Conservation (phyloP, 768 basidiomycete species). For the Hirschioporus abietinus region DNA sequence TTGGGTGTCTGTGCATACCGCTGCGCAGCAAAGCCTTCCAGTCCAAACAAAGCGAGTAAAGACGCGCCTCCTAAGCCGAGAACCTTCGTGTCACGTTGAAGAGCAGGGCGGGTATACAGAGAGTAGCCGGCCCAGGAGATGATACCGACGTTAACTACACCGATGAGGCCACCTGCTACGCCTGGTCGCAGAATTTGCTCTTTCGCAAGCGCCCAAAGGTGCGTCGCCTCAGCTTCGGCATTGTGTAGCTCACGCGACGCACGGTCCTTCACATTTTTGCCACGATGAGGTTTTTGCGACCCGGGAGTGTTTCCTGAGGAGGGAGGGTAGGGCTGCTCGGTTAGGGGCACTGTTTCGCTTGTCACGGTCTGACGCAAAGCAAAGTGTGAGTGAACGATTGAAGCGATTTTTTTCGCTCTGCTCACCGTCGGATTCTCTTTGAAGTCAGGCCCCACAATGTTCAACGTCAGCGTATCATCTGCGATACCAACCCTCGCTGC, state of each 20-base stretch:
- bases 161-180: constrained; percentile 67
- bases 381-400: constrained; percentile 3
- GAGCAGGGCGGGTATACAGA: constrained; percentile 55
- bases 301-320: constrained; percentile 8
- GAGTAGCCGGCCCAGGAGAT: constrained; percentile 55
- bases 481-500: constrained; percentile 31
- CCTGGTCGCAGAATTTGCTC: constrained; percentile 57
- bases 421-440: constrained; percentile 38
- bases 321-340: background rate
- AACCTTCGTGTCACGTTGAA: constrained; percentile 51
- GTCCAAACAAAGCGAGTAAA: constrained; percentile 49
- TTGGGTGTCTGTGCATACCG: constrained; percentile 52
- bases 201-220: constrained; percentile 48
- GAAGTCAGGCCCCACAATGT: constrained; percentile 47
- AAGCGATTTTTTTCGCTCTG: background rate
- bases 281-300: constrained; percentile 5
- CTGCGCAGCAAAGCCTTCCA: constrained; percentile 61
- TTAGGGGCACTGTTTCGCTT: background rate
- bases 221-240: constrained; percentile 44
- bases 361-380: background rate
- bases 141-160: constrained; percentile 70
- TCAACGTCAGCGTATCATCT: constrained; percentile 51
- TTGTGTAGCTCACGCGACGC: constrained; percentile 34
- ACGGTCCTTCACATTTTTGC: constrained; percentile 18
- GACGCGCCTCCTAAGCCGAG: constrained; percentile 50